Evolutionary conservation across 2,329 filamentous ascomycete genomes (phyloP).

Genomic region (Hymenoscyphus linearis): DNA sequence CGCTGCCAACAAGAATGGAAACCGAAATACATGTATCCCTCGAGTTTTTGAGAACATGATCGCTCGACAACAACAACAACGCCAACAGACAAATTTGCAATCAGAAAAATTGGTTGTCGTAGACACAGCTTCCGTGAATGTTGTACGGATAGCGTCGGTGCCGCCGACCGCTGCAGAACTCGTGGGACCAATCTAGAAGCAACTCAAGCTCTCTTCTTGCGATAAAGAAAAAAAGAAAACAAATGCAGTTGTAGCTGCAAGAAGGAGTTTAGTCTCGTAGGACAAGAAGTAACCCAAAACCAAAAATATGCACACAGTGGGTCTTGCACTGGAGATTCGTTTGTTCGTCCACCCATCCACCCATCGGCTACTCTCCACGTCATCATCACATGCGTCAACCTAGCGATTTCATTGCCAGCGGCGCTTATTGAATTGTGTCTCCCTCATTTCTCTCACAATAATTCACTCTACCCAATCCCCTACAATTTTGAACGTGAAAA

Average conservation of each 20-base stretch:
- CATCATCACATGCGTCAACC: constrained; percentile 11
- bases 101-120: too few relatives aligned
- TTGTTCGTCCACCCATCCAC: not conserved
- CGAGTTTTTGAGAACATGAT: not conserved
- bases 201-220: too few relatives aligned
- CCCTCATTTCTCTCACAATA: too few relatives aligned
- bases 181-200: not conserved
- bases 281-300: too few relatives aligned
- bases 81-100: too few relatives aligned
- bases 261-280: not conserved
- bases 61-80: not conserved
- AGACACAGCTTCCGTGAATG: too few relatives aligned
- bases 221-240: not conserved
- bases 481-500: too few relatives aligned
- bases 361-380: constrained; percentile 1
- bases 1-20: too few relatives aligned
- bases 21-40: not conserved
- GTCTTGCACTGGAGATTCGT: not conserved
- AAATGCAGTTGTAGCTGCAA: too few relatives aligned
- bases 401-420: not conserved
- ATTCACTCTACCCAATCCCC: too few relatives aligned
- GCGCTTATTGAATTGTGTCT: not conserved
- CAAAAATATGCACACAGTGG: not conserved
- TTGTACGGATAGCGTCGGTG: not conserved
- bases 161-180: not conserved